Evolutionary conservation across 2,329 filamentous ascomycete genomes (phyloP).

Genomic region (Phialocephala subalpina): DNA sequence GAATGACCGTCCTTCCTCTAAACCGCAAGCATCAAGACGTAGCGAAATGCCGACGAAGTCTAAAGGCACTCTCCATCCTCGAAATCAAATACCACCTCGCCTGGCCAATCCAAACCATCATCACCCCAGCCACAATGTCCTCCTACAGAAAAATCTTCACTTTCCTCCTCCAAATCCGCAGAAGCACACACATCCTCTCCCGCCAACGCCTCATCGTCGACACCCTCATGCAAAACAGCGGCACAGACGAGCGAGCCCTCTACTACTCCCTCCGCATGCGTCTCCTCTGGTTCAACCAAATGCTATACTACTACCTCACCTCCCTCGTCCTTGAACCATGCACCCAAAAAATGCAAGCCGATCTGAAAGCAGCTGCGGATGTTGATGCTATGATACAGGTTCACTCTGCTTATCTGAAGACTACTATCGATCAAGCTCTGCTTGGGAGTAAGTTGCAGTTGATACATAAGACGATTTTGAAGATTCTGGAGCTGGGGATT

Average conservation of each 20-base stretch:
- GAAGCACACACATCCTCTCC: slow-evolving; percentile 73
- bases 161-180: slow-evolving; percentile 79
- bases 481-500: slow-evolving; percentile 78
- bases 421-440: slow-evolving; percentile 72
- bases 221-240: slow-evolving; percentile 48
- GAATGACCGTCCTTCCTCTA: slow-evolving; percentile 59
- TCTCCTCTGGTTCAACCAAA: slow-evolving; percentile 80
- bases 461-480: slow-evolving; percentile 77
- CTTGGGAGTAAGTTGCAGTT: slow-evolving; percentile 73
- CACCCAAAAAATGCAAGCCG: slow-evolving; percentile 60
- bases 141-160: slow-evolving; percentile 78
- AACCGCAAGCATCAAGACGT: slow-evolving; percentile 50
- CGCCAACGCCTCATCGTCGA: slow-evolving; percentile 56
- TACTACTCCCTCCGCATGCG: slow-evolving; percentile 71
- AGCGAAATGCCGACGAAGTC: slow-evolving; percentile 61
- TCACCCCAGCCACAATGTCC: slow-evolving; percentile 68
- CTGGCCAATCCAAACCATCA: slow-evolving; percentile 75
- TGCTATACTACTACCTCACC: slow-evolving; percentile 78
- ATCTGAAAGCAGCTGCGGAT: slow-evolving; percentile 69
- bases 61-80: slow-evolving; percentile 70
- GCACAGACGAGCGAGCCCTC: slow-evolving; percentile 52
- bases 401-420: slow-evolving; percentile 70
- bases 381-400: slow-evolving; percentile 82
- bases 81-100: slow-evolving; percentile 72
- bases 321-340: slow-evolving; percentile 74